phyloP scores from a whole-genome alignment of 2,329 filamentous ascomycete genomes.

The Zymoseptoria pseudotritici region DNA sequence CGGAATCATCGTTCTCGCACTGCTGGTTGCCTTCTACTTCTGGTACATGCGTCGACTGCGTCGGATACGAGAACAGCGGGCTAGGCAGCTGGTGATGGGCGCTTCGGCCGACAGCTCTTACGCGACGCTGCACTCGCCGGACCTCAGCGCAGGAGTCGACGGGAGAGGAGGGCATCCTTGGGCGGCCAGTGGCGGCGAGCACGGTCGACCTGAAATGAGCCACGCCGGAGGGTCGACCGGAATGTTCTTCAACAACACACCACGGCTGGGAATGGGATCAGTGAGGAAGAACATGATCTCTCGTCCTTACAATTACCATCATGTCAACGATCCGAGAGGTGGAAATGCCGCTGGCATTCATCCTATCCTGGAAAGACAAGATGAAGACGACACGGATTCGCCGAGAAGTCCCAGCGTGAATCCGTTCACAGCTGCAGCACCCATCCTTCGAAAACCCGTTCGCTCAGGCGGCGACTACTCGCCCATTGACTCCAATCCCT shows the following conservation, averaged over 20 bases:
- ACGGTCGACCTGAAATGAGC: slow-evolving; percentile 7
- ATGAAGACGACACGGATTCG: slow-evolving; percentile 11
- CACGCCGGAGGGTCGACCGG: slow-evolving; percentile 37
- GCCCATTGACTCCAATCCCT: slow-evolving; percentile 30
- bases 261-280: slow-evolving; percentile 34
- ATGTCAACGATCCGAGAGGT: slow-evolving; percentile 28
- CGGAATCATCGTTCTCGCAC: slow-evolving; percentile 36
- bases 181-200: slow-evolving; percentile 24
- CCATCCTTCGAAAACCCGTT: neutral
- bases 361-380: slow-evolving; percentile 17
- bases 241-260: slow-evolving; percentile 42
- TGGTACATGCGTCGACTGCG: slow-evolving; percentile 39
- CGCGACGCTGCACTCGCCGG: slow-evolving; percentile 42
- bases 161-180: slow-evolving; percentile 35
- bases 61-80: slow-evolving; percentile 38
- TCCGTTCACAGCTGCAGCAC: slow-evolving; percentile 1
- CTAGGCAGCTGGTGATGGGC: slow-evolving; percentile 44
- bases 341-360: slow-evolving; percentile 32
- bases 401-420: slow-evolving; percentile 10
- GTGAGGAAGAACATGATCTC: slow-evolving; percentile 35
- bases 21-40: slow-evolving; percentile 38
- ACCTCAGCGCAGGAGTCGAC: slow-evolving; percentile 30
- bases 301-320: slow-evolving; percentile 32
- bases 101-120: slow-evolving; percentile 30
- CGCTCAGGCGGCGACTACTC: neutral